Evolutionary conservation across 805 yeast genomes (phyloP).

Genomic region (Teunomyces lycoperdinae): DNA sequence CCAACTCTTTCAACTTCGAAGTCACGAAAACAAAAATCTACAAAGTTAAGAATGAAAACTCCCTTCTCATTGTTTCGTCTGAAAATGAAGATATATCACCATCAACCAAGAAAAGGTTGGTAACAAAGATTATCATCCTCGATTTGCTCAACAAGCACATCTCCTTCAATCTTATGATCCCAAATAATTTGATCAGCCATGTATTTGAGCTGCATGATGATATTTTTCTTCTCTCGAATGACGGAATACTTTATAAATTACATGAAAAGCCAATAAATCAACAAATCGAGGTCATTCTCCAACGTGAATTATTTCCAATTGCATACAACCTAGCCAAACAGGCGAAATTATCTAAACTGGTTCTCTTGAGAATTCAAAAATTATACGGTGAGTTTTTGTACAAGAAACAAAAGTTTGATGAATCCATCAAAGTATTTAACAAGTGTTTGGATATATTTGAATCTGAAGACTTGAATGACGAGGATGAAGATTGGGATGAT

Average conservation of each 20-base stretch:
- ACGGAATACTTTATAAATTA: slow-evolving; percentile 69
- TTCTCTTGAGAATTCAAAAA: slow-evolving; percentile 27
- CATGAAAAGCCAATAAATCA: slow-evolving; percentile 65
- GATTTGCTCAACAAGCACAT: slow-evolving; percentile 70
- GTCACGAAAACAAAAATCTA: slow-evolving; percentile 52
- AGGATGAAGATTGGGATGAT: slow-evolving; percentile 30
- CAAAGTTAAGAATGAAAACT: slow-evolving; percentile 43
- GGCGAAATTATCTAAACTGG: slow-evolving; percentile 25
- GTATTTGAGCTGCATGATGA: slow-evolving; percentile 57
- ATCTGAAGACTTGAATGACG: slow-evolving; percentile 11
- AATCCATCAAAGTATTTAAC: slow-evolving; percentile 75
- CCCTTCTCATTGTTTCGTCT: slow-evolving; percentile 60
- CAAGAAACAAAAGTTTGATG: slow-evolving; percentile 59
- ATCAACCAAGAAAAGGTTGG: slow-evolving; percentile 16
- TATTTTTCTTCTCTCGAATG: slow-evolving; percentile 62
- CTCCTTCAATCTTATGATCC: slow-evolving; percentile 65
- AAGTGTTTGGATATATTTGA: slow-evolving; percentile 31
- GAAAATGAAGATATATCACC: slow-evolving; percentile 22
- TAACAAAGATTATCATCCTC: slow-evolving; percentile 61
- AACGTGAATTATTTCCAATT: slow-evolving; percentile 65
- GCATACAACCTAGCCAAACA: slow-evolving; percentile 67
- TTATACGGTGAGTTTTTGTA: slow-evolving; percentile 73
- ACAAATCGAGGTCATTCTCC: slow-evolving; percentile 65
- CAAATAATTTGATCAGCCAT: slow-evolving; percentile 56
- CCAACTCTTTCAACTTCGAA: slow-evolving; percentile 54